These are phyloP conservation scores for Beauveria sp. DNA, from an alignment of 2,329 filamentous ascomycete genomes.

Conservation along the genomic window DNA sequence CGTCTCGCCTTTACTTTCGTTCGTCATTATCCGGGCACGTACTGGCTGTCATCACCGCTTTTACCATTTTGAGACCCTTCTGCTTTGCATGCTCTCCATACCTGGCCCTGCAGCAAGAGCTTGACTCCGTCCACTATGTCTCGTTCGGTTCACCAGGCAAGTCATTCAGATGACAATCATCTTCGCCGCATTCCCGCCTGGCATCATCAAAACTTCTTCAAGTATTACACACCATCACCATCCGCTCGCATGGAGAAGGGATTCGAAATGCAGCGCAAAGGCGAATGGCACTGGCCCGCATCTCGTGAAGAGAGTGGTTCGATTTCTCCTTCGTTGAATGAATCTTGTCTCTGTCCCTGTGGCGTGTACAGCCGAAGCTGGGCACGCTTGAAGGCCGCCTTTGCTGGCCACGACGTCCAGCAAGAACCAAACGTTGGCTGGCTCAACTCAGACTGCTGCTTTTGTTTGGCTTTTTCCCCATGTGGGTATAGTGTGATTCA, in stretches of 20 bases:
- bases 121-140: background rate
- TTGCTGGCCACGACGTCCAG: constrained; percentile 16
- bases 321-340: constrained; percentile 9
- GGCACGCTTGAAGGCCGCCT: constrained; percentile 18
- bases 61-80: background rate
- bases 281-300: constrained; percentile 7
- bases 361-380: constrained; percentile 21
- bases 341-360: constrained; percentile 18
- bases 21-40: background rate
- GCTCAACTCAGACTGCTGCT: constrained; percentile 19
- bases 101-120: background rate
- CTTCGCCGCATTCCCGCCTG: constrained; percentile 14
- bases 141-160: constrained; percentile 16
- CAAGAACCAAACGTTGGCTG: constrained; percentile 13
- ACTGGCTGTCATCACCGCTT: background rate
- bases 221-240: constrained; percentile 12
- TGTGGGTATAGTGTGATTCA: constrained; percentile 16
- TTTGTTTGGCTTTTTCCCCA: constrained; percentile 20
- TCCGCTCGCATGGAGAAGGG: constrained; percentile 13
- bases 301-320: background rate
- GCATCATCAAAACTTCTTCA: constrained; percentile 11
- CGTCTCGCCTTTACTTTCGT: background rate
- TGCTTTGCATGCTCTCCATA: background rate
- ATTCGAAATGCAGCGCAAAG: background rate
- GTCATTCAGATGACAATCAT: constrained; percentile 11